phyloP scores from a whole-genome alignment of 2,329 filamentous ascomycete species.

The Trichoderma lentiforme region DNA sequence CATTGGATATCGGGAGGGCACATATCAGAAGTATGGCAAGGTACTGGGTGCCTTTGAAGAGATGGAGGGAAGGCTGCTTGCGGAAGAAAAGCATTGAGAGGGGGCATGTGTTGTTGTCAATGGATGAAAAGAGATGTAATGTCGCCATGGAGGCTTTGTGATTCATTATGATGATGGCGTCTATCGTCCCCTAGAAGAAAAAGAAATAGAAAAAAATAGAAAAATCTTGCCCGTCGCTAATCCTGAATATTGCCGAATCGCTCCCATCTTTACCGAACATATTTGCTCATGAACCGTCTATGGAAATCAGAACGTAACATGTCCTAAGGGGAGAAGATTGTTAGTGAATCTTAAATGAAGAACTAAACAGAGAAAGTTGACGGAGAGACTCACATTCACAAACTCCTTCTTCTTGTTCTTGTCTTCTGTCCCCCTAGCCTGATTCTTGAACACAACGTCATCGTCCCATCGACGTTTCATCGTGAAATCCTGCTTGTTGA shows the following conservation, averaged over 20 bases:
- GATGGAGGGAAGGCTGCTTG: conserved; percentile 67
- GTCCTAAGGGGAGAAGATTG: conserved; percentile 51
- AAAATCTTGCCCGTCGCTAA: conserved; percentile 7
- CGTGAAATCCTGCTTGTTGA: conserved; percentile 85
- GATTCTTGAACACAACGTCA: conserved; percentile 98
- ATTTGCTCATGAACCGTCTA: conserved; percentile 87
- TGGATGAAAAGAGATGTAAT: not conserved
- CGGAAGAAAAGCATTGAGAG: conserved; percentile 27
- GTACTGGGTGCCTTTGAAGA: conserved; percentile 72
- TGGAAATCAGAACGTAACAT: conserved; percentile 94
- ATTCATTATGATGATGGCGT: conserved; percentile 19
- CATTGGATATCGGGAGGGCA: conserved; percentile 70
- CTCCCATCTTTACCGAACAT: conserved; percentile 47
- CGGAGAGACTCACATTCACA: conserved; percentile 71
- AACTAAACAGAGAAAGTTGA: not conserved
- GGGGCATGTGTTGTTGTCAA: not conserved
- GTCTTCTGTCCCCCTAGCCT: conserved; percentile 90
- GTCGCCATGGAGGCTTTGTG: not conserved
- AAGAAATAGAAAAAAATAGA: not conserved
- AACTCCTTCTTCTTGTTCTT: conserved; percentile 88
- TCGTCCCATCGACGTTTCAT: conserved; percentile 96
- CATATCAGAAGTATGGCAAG: conserved; percentile 74
- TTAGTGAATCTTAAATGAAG: not conserved
- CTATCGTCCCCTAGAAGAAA: conserved; percentile 20
- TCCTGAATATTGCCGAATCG: not conserved